Evolutionary conservation across 352 stramenopile species (phyloP).

Genomic region (Pythium sp.): DNA sequence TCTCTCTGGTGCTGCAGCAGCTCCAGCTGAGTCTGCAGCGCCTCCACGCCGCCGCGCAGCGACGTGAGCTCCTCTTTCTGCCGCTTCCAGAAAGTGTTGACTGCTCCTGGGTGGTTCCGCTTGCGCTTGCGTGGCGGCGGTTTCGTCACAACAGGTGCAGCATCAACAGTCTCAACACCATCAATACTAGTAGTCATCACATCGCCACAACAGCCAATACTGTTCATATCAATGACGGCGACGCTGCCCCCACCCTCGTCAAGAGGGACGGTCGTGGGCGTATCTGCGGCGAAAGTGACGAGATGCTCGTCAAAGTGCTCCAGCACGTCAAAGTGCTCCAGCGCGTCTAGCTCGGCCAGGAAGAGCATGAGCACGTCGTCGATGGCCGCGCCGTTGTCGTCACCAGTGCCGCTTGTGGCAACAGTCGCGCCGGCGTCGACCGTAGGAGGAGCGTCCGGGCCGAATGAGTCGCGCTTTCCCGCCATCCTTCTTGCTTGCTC

Average conservation of each 20-base stretch:
- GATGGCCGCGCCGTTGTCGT: neutral
- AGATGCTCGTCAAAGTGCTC: neutral
- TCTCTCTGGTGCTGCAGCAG: conserved; percentile 21
- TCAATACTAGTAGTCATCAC: no score
- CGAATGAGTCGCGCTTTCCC: no score
- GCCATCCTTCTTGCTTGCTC: neutral
- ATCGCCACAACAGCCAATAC: neutral
- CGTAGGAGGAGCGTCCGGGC: no score
- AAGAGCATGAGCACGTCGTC: neutral
- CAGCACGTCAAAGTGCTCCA: neutral
- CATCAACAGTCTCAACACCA: no score
- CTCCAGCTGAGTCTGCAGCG: conserved; percentile 28
- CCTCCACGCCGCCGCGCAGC: conserved; percentile 22
- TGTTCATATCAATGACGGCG: no score
- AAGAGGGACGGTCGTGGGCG: no score
- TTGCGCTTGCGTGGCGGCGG: conserved; percentile 17
- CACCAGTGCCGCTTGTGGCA: neutral
- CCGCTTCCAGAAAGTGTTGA: conserved; percentile 31
- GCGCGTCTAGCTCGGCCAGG: neutral
- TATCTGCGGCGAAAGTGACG: no score
- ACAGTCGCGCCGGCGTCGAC: no score
- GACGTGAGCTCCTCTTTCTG: conserved; percentile 33
- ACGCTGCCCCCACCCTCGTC: neutral
- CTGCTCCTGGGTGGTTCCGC: neutral
- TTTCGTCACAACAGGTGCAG: neutral